Evolutionary conservation across 441 rosid species (phyloP).

Genomic region (Flueggea neowawraea): DNA sequence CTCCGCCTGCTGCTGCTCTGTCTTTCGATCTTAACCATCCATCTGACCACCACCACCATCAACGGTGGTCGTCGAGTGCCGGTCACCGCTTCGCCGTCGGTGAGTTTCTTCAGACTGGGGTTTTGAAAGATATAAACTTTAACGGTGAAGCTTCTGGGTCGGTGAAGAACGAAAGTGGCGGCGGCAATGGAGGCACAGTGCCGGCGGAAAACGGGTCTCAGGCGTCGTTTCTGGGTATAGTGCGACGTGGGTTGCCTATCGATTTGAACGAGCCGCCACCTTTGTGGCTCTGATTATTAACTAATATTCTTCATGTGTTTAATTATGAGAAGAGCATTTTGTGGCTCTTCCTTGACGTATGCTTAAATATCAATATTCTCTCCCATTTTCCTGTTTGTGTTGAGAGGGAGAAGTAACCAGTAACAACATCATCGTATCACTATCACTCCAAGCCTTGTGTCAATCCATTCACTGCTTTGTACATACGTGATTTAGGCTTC

Average conservation of each 20-base stretch:
- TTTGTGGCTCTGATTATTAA: slow-evolving; percentile 48
- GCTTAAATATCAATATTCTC: not conserved
- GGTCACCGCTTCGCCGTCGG: slow-evolving; percentile 39
- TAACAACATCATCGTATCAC: no score
- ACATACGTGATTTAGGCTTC: no score
- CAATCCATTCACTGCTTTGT: no score
- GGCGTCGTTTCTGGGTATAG: slow-evolving; percentile 46
- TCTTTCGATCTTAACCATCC: slow-evolving; percentile 51
- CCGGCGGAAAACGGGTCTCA: slow-evolving; percentile 26
- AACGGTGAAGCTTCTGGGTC: slow-evolving; percentile 8
- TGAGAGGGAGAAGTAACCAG: no score
- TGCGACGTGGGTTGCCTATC: slow-evolving; percentile 71
- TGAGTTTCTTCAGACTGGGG: slow-evolving; percentile 63
- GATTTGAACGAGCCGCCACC: slow-evolving; percentile 98
- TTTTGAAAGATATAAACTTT: slow-evolving; percentile 40
- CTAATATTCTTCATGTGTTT: not conserved
- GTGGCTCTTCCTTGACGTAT: slow-evolving; percentile 11
- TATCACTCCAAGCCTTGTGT: no score
- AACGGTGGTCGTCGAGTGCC: slow-evolving; percentile 30
- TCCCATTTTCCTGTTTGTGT: no score
- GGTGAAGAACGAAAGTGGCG: slow-evolving; percentile 4
- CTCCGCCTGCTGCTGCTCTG: slow-evolving; percentile 31
- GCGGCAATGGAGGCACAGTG: slow-evolving; percentile 8
- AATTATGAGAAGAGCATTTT: slow-evolving; percentile 9
- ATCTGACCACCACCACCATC: slow-evolving; percentile 34